phyloP scores from a whole-genome alignment of 805 yeast species.

The Candida jianshihensis region DNA sequence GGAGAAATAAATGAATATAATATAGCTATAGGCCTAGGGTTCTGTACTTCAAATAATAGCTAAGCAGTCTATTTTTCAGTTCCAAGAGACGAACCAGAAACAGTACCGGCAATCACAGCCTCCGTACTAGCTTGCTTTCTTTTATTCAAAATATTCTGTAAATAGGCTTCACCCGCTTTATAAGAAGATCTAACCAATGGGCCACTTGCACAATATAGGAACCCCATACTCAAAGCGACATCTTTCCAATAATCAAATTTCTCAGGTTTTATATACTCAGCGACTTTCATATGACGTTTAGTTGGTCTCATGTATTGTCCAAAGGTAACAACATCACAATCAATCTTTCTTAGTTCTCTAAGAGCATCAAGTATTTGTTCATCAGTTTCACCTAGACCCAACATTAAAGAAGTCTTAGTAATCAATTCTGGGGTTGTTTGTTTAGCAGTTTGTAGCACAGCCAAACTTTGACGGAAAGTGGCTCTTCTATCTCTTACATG shows the following conservation, averaged over 20 bases:
- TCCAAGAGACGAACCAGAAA: background rate
- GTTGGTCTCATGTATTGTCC: conserved; percentile 99
- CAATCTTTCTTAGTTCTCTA: conserved; percentile 62
- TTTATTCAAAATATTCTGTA: conserved; percentile 84
- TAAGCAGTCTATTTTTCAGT: background rate
- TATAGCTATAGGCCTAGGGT: too few relatives aligned
- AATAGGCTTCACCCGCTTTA: conserved; percentile 97
- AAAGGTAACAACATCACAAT: conserved; percentile 93
- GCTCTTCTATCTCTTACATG: conserved; percentile 96
- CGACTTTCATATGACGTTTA: conserved; percentile 96
- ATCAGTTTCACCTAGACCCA: conserved; percentile 95
- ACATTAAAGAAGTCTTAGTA: conserved; percentile 92
- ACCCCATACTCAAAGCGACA: conserved; percentile 81
- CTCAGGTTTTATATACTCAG: conserved; percentile 89
- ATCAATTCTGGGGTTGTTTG: conserved; percentile 62
- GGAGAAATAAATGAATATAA: too few relatives aligned
- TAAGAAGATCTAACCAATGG: conserved; percentile 95
- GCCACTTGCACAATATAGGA: conserved; percentile 94
- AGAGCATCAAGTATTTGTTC: conserved; percentile 77
- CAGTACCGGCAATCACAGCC: background rate
- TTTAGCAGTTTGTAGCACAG: conserved; percentile 78
- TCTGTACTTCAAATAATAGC: too few relatives aligned
- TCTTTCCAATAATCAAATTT: conserved; percentile 92
- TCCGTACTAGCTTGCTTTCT: conserved; percentile 29
- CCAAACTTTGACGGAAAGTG: conserved; percentile 79